Evolutionary conservation across 2,329 filamentous ascomycete species (phyloP).

Genomic region (Delphinella strobiligena): DNA sequence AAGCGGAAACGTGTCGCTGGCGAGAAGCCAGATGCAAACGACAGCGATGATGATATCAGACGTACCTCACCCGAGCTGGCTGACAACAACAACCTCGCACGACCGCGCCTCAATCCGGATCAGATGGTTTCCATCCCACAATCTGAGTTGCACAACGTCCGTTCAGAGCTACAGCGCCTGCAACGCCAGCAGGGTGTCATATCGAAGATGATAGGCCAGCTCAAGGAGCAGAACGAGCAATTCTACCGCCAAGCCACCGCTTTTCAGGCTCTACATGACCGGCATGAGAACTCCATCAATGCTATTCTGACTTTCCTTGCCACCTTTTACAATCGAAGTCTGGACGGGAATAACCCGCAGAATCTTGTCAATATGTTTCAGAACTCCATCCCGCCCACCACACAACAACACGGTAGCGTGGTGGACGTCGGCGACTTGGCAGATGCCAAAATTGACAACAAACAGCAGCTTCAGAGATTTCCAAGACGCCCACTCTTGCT

Average conservation of each 20-base stretch:
- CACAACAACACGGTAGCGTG: slow-evolving; percentile 44
- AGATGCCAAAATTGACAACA: slow-evolving; percentile 25
- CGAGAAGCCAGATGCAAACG: slow-evolving; percentile 49
- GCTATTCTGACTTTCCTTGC: slow-evolving; percentile 96
- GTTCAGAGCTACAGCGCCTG: slow-evolving; percentile 68
- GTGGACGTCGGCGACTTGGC: slow-evolving; percentile 50
- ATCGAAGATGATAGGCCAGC: slow-evolving; percentile 63
- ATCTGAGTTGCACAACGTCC: slow-evolving; percentile 66
- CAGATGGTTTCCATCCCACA: slow-evolving; percentile 42
- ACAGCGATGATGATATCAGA: slow-evolving; percentile 54
- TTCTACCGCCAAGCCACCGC: slow-evolving; percentile 77
- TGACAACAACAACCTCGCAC: slow-evolving; percentile 20
- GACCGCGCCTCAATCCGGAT: slow-evolving; percentile 14
- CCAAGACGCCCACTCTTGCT: slow-evolving; percentile 20
- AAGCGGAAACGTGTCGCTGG: slow-evolving; percentile 43
- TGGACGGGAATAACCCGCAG: slow-evolving; percentile 65
- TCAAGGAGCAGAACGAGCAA: slow-evolving; percentile 77
- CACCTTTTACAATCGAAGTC: slow-evolving; percentile 86
- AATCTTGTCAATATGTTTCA: slow-evolving; percentile 73
- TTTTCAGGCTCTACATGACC: slow-evolving; percentile 83
- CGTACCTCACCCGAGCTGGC: slow-evolving; percentile 27
- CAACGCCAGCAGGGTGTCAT: slow-evolving; percentile 81
- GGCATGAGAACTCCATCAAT: slow-evolving; percentile 98
- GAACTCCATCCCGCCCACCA: slow-evolving; percentile 49
- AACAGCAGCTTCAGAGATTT: slow-evolving; percentile 19